phyloP scores from a whole-genome alignment of 2,329 filamentous ascomycete species.

The Penicillium psychrosexuale region DNA sequence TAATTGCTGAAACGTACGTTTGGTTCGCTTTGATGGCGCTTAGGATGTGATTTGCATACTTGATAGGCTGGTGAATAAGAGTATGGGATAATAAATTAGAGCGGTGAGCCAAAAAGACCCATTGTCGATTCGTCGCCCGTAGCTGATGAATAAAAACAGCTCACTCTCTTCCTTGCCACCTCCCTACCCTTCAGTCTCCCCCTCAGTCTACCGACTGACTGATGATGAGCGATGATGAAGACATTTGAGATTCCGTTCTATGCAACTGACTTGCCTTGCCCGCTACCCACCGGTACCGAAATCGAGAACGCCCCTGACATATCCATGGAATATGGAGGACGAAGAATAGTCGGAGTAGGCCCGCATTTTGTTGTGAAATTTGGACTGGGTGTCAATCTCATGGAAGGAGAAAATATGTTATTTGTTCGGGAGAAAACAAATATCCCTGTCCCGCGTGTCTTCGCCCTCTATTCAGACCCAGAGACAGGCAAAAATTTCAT shows the following conservation, averaged over 20 bases:
- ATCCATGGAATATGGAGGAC: constrained; percentile 2
- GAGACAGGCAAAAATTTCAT: constrained; percentile 27
- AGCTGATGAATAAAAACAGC: too few species aligned
- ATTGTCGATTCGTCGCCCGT: too few species aligned
- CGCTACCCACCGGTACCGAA: constrained; percentile 22
- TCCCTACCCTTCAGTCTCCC: too few species aligned
- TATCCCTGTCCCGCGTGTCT: constrained; percentile 32
- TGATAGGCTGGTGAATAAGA: too few species aligned
- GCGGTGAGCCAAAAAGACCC: too few species aligned
- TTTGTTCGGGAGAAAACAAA: constrained; percentile 26
- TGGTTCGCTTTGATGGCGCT: too few species aligned
- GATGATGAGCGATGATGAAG: too few species aligned
- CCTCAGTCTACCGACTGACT: too few species aligned
- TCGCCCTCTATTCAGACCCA: constrained; percentile 28
- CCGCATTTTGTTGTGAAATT: constrained; percentile 22
- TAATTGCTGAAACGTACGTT: too few species aligned
- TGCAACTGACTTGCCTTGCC: constrained; percentile 13
- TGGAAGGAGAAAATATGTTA: constrained; percentile 35
- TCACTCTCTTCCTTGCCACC: too few species aligned
- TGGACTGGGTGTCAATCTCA: constrained; percentile 23
- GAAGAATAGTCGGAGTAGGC: constrained; percentile 22
- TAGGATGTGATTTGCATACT: too few species aligned
- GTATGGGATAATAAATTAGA: too few species aligned
- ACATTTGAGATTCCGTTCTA: neutral
- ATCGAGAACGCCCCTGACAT: constrained; percentile 4